These are phyloP conservation scores for Tilletia caries DNA, from an alignment of 1,284 basidiomycete genomes.

Conservation along the genomic window DNA sequence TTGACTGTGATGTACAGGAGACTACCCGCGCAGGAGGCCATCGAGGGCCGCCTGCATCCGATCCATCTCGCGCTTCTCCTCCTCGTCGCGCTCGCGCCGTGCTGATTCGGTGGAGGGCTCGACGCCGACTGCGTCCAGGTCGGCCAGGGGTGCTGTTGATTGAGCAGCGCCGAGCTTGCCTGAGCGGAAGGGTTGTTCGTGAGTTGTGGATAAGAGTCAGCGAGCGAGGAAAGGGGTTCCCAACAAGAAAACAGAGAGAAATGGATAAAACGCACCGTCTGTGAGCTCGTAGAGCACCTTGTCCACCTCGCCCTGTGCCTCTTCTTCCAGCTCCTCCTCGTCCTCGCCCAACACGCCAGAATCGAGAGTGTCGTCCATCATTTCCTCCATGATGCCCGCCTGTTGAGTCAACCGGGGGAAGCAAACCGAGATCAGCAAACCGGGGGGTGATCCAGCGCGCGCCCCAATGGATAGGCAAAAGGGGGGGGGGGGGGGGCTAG, in stretches of 20 bases:
- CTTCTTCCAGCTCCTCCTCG: conserved; percentile 90
- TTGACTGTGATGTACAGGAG: too few relatives aligned
- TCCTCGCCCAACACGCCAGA: conserved; percentile 60
- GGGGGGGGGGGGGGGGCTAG: neutral
- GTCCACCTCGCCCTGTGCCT: conserved; percentile 95
- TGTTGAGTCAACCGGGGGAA: too few relatives aligned
- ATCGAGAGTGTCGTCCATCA: conserved; percentile 57
- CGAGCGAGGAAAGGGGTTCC: too few relatives aligned
- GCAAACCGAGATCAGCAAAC: neutral
- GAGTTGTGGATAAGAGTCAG: too few relatives aligned
- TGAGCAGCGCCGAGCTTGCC: conserved; percentile 44
- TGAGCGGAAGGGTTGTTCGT: conserved; percentile 12
- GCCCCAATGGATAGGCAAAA: neutral
- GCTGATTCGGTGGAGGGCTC: conserved; percentile 15
- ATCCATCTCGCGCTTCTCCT: conserved; percentile 43
- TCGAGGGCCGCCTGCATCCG: conserved; percentile 51
- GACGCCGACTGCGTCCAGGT: conserved; percentile 19
- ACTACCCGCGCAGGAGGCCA: conserved; percentile 45
- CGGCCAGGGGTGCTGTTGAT: conserved; percentile 38
- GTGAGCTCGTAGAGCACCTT: conserved; percentile 94
- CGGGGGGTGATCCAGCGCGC: neutral
- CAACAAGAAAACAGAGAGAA: too few relatives aligned
- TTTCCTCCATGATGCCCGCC: conserved; percentile 57
- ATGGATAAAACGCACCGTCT: conserved; percentile 86
- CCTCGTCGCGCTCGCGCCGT: conserved; percentile 29